Conservation (phyloP, 139 green algal genomes). For the Coccomyxa sp. region DNA sequence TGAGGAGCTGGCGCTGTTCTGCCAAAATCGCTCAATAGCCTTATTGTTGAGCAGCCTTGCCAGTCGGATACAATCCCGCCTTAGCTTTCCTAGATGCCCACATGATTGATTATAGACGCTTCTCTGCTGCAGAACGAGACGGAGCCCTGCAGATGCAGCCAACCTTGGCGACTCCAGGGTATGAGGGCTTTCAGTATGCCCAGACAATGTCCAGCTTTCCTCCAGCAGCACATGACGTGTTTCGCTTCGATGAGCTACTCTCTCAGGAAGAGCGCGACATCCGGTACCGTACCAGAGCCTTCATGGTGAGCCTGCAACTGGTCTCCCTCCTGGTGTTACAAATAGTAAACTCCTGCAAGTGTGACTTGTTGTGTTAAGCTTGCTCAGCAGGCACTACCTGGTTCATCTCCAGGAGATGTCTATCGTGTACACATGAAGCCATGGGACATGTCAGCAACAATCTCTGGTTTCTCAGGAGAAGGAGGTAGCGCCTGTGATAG, state of each 20-base stretch:
- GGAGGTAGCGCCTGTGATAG: constrained; percentile 85
- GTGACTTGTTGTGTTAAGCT: no score
- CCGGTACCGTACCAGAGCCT: constrained; percentile 51
- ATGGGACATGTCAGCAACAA: not conserved
- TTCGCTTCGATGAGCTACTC: constrained; percentile 71
- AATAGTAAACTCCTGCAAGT: not conserved
- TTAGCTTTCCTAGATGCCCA: no score
- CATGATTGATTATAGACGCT: no score
- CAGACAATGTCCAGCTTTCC: constrained; percentile 69
- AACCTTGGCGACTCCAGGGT: not conserved
- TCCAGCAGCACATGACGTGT: constrained; percentile 53
- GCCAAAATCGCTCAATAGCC: no score
- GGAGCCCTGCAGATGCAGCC: not conserved
- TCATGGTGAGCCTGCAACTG: constrained; percentile 52
- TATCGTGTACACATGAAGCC: not conserved
- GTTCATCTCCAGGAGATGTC: no score
- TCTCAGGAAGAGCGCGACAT: constrained; percentile 57
- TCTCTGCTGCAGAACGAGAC: no score
- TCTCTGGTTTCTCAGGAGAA: constrained; percentile 46
- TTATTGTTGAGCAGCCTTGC: no score
- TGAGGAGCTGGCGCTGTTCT: no score
- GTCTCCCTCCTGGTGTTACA: not conserved
- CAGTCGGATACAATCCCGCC: no score
- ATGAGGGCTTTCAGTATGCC: constrained; percentile 46
- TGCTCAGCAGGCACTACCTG: no score